Base-by-base conservation (phyloP, 306 rosid genomes). In the Inga laurina region DNA sequence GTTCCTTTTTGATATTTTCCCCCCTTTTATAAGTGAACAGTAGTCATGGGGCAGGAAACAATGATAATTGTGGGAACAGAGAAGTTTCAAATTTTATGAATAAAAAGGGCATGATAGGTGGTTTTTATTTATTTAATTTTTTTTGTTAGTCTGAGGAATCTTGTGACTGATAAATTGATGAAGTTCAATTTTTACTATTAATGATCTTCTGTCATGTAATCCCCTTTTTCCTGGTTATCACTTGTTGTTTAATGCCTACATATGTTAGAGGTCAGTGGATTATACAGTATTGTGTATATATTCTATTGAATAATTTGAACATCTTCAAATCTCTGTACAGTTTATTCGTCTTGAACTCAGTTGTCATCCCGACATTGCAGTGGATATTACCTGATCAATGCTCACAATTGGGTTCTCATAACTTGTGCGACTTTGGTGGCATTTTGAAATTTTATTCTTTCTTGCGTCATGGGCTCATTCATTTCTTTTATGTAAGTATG, bases 351-450 rank as follows among this genome's bases (percentile, higher is more conserved):
- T 92, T 96, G 35, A 89, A 92, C 77, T 87, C 91, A 34, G 89
- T 91, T 62, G 80, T 96, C 65, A 85, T 93, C 87, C 94, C 98
- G 76, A 86, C 90, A 30, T 83, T 96, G 74, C 84, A 90, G 61
- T 87, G 94, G 97, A 91, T 96, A 79, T 85, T 96, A 85, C 98
- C 99, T 44, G 94, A 87, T 85, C 90, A 78, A 35, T 87, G 92
- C 82, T 77, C 89, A 8, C 85, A 76, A 76, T 32, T 84, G 72
- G 82, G 69, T 85, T 88, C 97, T 85, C 93, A 84, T 80, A 44
- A 84, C 49, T 19, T 73, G 19, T 88, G 94, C 78, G 78, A 83
- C 45, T 82, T 88, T 83, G 88, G 77, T 56, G 85, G 87, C 83
- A 80, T 79, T 80, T 85, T 87, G 69, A 85, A 84, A 83, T 88